A percentile compares a stretch with the other conserved stretches of the same genome.
These are phyloP conservation scores for Carex pumila DNA, from an alignment of 176 grass and related monocot genomes.

Conservation along the genomic window DNA sequence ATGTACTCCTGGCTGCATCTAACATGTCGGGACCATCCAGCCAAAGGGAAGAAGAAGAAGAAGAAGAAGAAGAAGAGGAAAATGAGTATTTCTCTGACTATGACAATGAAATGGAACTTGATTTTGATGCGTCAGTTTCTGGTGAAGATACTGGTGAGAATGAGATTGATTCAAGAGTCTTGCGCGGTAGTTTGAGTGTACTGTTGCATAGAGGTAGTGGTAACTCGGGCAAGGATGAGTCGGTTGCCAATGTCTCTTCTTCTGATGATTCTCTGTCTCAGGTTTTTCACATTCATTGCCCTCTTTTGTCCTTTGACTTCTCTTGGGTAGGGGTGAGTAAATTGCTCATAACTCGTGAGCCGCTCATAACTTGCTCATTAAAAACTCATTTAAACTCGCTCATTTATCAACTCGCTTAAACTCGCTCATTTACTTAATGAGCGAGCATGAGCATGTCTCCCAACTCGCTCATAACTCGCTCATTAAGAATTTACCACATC, in stretches of 20 bases:
- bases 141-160: conserved; percentile 35
- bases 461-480: too few relatives aligned
- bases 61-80: conserved; percentile 19
- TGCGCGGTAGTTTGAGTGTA: conserved; percentile 60
- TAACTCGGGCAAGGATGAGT: conserved; percentile 42
- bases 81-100: conserved; percentile 35
- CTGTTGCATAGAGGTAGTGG: conserved; percentile 48
- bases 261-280: conserved; percentile 44
- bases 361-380: too few relatives aligned
- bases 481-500: too few relatives aligned
- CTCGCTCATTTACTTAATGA: too few relatives aligned
- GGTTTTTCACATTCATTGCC: conserved; percentile 31
- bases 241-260: conserved; percentile 30
- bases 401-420: too few relatives aligned
- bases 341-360: too few relatives aligned
- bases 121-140: conserved; percentile 75
- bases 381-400: too few relatives aligned
- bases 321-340: background rate
- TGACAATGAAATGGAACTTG: conserved; percentile 91
- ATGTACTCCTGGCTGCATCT: conserved; percentile 57
- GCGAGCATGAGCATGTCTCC: too few relatives aligned
- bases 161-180: conserved; percentile 55
- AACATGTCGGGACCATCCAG: conserved; percentile 45
- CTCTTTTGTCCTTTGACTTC: background rate
- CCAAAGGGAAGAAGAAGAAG: conserved; percentile 32